Conservation (phyloP, 768 basidiomycete genomes). For the Neoboletus subvelutipes region DNA sequence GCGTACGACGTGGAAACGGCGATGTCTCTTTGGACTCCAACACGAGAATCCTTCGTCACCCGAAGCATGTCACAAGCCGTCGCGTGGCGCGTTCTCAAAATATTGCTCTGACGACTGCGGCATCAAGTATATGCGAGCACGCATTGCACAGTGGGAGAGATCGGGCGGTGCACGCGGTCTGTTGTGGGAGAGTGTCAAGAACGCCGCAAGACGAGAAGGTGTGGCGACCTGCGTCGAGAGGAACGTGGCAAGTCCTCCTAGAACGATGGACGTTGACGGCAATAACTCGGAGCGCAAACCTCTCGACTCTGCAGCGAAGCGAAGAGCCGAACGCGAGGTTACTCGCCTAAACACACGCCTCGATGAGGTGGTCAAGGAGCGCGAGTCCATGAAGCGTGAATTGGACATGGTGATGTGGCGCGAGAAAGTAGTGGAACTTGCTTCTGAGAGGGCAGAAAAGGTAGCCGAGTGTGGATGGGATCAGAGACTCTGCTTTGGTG, state of each 20-base stretch:
- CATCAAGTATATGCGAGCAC: conserved; percentile 64
- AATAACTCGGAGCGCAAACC: conserved; percentile 4
- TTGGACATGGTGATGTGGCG: conserved; percentile 72
- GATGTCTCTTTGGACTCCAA: conserved; percentile 69
- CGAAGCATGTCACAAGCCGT: conserved; percentile 75
- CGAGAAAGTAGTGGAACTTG: conserved; percentile 65
- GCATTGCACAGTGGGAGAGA: conserved; percentile 60
- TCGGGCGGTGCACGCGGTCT: conserved; percentile 61
- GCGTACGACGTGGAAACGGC: conserved; percentile 75
- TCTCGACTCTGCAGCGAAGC: conserved; percentile 38
- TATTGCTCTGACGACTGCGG: conserved; percentile 93
- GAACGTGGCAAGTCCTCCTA: conserved; percentile 22
- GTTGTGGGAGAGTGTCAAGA: conserved; percentile 74
- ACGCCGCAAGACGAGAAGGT: conserved; percentile 69
- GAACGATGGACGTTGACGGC: conserved; percentile 23
- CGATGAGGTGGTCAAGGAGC: conserved; percentile 54
- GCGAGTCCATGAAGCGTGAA: conserved; percentile 65
- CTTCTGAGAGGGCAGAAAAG: conserved; percentile 62
- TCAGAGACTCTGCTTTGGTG: conserved; percentile 78
- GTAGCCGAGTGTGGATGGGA: conserved; percentile 86
- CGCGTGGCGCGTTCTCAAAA: conserved; percentile 81
- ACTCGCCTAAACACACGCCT: conserved; percentile 53
- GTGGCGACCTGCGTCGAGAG: conserved; percentile 51
- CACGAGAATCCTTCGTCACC: conserved; percentile 61
- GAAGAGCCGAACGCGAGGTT: conserved; percentile 56